Evolutionary conservation across 2,329 filamentous ascomycete species (phyloP).

Genomic region (Rutstroemia sp.): DNA sequence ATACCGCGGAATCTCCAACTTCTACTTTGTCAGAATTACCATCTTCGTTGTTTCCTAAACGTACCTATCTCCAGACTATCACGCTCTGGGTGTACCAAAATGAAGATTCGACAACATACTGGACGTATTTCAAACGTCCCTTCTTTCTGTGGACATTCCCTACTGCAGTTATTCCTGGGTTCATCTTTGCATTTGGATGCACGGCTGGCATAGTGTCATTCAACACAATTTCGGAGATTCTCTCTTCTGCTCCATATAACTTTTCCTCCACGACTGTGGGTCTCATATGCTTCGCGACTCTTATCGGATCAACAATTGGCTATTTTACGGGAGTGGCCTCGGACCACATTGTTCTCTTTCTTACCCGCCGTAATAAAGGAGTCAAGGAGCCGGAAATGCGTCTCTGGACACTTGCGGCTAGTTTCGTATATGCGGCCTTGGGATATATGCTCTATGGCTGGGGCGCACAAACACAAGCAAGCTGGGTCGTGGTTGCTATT

Average conservation of each 20-base stretch:
- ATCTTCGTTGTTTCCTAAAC: background rate
- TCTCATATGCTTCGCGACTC: constrained; percentile 30
- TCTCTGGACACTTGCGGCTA: constrained; percentile 31
- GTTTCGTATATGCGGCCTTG: constrained; percentile 28
- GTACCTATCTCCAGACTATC: background rate
- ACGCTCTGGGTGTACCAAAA: background rate
- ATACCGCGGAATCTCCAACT: background rate
- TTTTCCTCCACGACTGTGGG: constrained; percentile 11
- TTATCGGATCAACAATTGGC: constrained; percentile 30
- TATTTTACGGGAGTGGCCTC: constrained; percentile 31
- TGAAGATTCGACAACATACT: background rate
- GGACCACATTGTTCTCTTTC: constrained; percentile 29
- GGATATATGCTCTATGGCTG: constrained; percentile 35
- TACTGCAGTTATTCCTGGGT: background rate
- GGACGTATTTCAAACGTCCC: background rate
- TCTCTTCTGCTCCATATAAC: constrained; percentile 9
- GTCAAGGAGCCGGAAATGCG: constrained; percentile 34
- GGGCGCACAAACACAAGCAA: constrained; percentile 26
- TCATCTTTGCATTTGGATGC: background rate
- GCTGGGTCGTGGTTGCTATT: constrained; percentile 32
- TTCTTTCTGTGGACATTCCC: background rate
- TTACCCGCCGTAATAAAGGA: constrained; percentile 30
- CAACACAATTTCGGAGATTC: background rate
- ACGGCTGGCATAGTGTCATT: background rate
- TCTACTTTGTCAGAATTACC: background rate